Conservation (phyloP, 139 green algal species). For the Diplosphaera chodatii region DNA sequence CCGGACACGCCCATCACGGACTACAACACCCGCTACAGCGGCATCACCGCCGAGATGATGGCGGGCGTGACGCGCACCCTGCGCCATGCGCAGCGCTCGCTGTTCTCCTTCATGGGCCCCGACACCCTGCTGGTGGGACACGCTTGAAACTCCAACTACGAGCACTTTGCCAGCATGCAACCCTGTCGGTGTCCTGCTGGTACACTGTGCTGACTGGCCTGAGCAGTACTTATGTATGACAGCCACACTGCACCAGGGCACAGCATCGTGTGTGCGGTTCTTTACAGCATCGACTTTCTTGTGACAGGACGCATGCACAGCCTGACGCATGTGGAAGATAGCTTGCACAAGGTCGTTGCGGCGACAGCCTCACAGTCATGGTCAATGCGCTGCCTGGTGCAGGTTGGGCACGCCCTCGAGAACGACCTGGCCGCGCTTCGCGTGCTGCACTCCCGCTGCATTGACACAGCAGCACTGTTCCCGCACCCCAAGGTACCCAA, state of each 20-base stretch:
- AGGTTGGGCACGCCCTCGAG: slow-evolving; percentile 87
- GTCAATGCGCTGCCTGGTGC: slow-evolving; percentile 24
- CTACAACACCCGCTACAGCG: slow-evolving; percentile 80
- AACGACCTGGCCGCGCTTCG: slow-evolving; percentile 79
- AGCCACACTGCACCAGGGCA: no score
- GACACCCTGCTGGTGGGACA: slow-evolving; percentile 5
- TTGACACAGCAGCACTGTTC: slow-evolving; percentile 83
- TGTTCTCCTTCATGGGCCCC: slow-evolving; percentile 2
- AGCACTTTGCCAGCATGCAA: no score
- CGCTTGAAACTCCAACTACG: no score
- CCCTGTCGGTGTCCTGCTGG: no score
- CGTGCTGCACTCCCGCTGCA: slow-evolving; percentile 49
- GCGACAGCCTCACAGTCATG: no score
- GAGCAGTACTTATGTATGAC: no score
- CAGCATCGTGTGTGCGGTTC: no score
- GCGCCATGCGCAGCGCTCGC: slow-evolving; percentile 40
- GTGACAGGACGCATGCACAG: no score
- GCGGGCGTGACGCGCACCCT: slow-evolving; percentile 52
- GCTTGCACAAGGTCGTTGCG: no score
- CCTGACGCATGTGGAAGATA: no score
- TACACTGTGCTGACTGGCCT: no score
- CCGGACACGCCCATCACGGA: slow-evolving; percentile 75
- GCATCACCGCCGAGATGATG: slow-evolving; percentile 77
- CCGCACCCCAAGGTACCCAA: slow-evolving; percentile 61
- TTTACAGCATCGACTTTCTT: no score